Percentiles rank a stretch among this genome's conserved stretches.
These are phyloP conservation scores for Colletotrichum plurivorum DNA, from an alignment of 2,329 filamentous ascomycete genomes.

Conservation along the genomic window DNA sequence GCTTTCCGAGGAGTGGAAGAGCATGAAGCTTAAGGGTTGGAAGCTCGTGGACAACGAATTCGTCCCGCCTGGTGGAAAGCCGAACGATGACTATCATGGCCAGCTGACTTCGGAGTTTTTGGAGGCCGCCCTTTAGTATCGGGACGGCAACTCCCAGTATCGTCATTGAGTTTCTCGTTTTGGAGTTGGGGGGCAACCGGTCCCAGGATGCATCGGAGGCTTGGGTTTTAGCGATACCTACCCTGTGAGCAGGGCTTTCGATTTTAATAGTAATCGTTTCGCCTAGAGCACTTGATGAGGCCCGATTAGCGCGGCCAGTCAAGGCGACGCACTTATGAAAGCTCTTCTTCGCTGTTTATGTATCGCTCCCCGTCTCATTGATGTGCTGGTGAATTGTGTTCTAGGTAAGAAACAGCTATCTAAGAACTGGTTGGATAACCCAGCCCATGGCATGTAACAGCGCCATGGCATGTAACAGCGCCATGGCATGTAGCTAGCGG, in stretches of 20 bases:
- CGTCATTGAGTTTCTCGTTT: neutral
- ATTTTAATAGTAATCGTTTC: slow-evolving; percentile 19
- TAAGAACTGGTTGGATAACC: no score
- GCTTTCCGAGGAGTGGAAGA: slow-evolving; percentile 78
- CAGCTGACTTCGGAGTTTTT: slow-evolving; percentile 56
- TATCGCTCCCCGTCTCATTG: no score
- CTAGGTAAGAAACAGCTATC: no score
- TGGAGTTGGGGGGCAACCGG: slow-evolving; percentile 23
- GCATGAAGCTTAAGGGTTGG: slow-evolving; percentile 79
- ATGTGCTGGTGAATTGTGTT: no score
- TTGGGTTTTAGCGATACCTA: slow-evolving; percentile 25
- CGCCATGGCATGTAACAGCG: no score
- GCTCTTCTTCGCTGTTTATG: no score
- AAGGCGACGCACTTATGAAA: no score
- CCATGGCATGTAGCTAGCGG: no score
- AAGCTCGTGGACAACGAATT: slow-evolving; percentile 65
- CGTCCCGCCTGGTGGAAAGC: slow-evolving; percentile 51
- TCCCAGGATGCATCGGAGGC: slow-evolving; percentile 23
- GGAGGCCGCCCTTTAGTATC: slow-evolving; percentile 46
- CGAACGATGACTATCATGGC: slow-evolving; percentile 39
- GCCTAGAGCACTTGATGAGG: no score
- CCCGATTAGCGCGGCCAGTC: no score
- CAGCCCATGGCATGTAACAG: no score
- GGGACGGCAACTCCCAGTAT: neutral
- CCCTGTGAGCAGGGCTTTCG: slow-evolving; percentile 11